phyloP scores from a whole-genome alignment of 2,329 filamentous ascomycete genomes.

The Phialemoniopsis sp. region DNA sequence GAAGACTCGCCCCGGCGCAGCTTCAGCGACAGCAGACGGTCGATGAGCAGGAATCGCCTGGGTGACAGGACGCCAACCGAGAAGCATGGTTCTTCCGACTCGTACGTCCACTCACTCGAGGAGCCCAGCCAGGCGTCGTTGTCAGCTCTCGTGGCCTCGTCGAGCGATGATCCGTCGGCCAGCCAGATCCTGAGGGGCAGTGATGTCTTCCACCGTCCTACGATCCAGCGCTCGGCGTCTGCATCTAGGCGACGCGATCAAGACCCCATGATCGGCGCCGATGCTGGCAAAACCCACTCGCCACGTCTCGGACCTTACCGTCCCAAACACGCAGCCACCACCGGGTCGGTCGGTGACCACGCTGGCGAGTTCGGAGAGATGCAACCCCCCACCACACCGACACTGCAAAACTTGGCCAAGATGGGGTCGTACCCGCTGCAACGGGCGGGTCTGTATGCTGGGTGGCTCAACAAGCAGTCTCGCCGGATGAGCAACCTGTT shows the following conservation, averaged over 20 bases:
- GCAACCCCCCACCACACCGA: constrained; percentile 28
- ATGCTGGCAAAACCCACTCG: not conserved
- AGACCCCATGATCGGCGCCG: constrained; percentile 1
- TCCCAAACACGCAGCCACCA: constrained; percentile 29
- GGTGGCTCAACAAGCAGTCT: constrained; percentile 74
- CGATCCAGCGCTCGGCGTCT: constrained; percentile 50
- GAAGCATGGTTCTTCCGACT: constrained; percentile 65
- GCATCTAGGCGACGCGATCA: constrained; percentile 20
- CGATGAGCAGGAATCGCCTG: constrained; percentile 42
- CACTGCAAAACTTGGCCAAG: constrained; percentile 48
- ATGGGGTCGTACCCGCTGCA: constrained; percentile 76
- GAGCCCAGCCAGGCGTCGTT: constrained; percentile 57
- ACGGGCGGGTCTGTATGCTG: constrained; percentile 76
- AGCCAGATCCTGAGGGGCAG: constrained; percentile 88
- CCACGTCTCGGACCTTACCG: constrained; percentile 4
- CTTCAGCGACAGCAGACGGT: constrained; percentile 55
- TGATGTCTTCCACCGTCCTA: constrained; percentile 82
- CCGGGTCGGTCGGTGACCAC: constrained; percentile 29
- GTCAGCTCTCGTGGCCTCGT: constrained; percentile 66
- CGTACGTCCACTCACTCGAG: constrained; percentile 69
- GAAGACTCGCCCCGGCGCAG: constrained; percentile 51
- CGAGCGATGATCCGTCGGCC: constrained; percentile 74
- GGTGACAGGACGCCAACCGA: constrained; percentile 38
- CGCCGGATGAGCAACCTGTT: constrained; percentile 78
- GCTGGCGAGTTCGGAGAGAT: constrained; percentile 16